Percentiles rank a stretch among this genome's conserved stretches.
phyloP scores from a whole-genome alignment of 805 yeast species.

The Myxozyma monticola region DNA sequence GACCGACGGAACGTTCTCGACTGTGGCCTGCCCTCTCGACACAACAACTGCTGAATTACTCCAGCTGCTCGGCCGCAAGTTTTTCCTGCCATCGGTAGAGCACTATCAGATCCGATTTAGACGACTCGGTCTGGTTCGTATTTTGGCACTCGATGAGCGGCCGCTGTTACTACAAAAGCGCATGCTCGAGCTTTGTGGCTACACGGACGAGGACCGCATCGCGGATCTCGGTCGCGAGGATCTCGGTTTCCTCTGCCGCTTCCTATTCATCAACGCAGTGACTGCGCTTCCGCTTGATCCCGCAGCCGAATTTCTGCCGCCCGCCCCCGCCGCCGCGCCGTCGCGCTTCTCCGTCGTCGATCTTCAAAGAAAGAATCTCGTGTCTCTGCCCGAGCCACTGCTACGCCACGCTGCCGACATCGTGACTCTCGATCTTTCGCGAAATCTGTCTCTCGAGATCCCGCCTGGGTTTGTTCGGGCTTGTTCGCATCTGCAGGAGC shows the following conservation, averaged over 20 bases:
- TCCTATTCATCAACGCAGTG: slow-evolving; percentile 49
- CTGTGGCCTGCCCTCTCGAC: slow-evolving; percentile 75
- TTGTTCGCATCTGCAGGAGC: slow-evolving; percentile 54
- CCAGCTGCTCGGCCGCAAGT: slow-evolving; percentile 70
- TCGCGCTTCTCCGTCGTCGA: too few species aligned
- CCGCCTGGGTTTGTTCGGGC: slow-evolving; percentile 84
- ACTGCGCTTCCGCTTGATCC: slow-evolving; percentile 20
- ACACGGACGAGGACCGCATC: slow-evolving; percentile 70
- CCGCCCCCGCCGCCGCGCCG: too few species aligned
- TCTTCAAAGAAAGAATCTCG: slow-evolving; percentile 68
- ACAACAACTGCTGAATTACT: slow-evolving; percentile 76
- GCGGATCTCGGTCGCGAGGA: slow-evolving; percentile 83
- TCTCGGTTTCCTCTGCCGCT: slow-evolving; percentile 76
- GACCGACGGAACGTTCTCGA: slow-evolving; percentile 81
- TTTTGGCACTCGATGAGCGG: slow-evolving; percentile 66
- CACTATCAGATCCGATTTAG: slow-evolving; percentile 74
- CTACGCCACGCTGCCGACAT: slow-evolving; percentile 80
- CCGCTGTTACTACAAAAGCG: slow-evolving; percentile 79
- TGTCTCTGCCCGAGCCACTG: slow-evolving; percentile 80
- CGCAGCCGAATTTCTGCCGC: too few species aligned
- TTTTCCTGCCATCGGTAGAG: slow-evolving; percentile 66
- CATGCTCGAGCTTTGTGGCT: slow-evolving; percentile 72
- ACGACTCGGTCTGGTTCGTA: slow-evolving; percentile 41
- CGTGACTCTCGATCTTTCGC: slow-evolving; percentile 75
- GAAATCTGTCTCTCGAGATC: slow-evolving; percentile 79